phyloP scores from a whole-genome alignment of 768 basidiomycete genomes.

The Hygrocybe coccinea region DNA sequence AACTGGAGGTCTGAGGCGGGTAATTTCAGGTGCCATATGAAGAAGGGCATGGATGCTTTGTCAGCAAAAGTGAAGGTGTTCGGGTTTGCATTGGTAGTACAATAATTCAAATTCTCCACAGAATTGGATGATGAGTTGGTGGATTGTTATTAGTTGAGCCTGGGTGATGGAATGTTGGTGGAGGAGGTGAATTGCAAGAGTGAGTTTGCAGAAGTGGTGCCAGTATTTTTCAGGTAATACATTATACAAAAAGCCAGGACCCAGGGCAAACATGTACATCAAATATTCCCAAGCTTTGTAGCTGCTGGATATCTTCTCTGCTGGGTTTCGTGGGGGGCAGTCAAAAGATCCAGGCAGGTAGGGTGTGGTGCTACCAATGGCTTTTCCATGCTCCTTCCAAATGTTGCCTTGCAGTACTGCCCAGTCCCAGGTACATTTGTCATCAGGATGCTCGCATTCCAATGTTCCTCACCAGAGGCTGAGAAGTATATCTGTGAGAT shows the following conservation, averaged over 20 bases:
- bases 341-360: conserved; percentile 34
- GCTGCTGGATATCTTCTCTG: conserved; percentile 27
- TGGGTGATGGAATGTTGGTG: no score
- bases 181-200: no score
- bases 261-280: conserved; percentile 9
- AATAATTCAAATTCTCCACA: conserved; percentile 15
- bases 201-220: conserved; percentile 15
- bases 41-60: conserved; percentile 14
- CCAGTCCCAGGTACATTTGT: conserved; percentile 17
- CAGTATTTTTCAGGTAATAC: conserved; percentile 8
- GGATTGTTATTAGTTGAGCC: no score
- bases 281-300: conserved; percentile 17
- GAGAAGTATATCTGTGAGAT: no score
- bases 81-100: conserved; percentile 13
- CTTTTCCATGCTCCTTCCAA: conserved; percentile 28
- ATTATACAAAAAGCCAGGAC: conserved; percentile 8
- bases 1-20: conserved; percentile 14
- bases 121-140: conserved; percentile 12
- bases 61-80: conserved; percentile 17
- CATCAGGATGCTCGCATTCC: no score
- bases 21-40: conserved; percentile 14
- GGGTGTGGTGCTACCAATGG: conserved; percentile 18
- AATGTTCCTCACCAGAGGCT: no score
- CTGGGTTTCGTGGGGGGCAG: conserved; percentile 29
- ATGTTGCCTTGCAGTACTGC: conserved; percentile 14